Base-by-base conservation (phyloP, 2,329 filamentous ascomycete genomes). In the Immersiporthe knoxdaviesiana region DNA sequence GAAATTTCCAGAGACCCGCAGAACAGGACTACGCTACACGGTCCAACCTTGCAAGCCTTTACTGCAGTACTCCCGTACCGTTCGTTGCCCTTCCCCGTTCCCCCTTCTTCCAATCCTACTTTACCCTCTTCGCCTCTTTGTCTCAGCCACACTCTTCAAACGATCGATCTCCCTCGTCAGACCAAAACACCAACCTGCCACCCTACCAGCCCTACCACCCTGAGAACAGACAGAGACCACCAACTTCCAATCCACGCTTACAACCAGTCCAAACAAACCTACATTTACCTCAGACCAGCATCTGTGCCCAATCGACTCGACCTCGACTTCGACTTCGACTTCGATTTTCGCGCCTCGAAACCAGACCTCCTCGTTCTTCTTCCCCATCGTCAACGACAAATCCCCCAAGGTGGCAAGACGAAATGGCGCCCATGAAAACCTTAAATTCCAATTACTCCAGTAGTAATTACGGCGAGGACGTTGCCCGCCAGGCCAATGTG, bases 401-500 rank as follows among this genome's bases (percentile, higher is more conserved):
- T 63, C 37, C 35, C 63, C 69, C 74, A 76, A 74, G 67, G 75
- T 78, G 77, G 78, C 77, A 79, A 74, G 77, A 35, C 52, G 44
- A 74, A 82, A 89, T 89, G 87, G 84, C 87, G 84, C 84, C 86
- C 86, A 92, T 92, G 88, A 92, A 89, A 86, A 85, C 87, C 81
- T 86, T 87, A 81, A 88, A 83, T 83, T 85, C 84, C 84, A 88
- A 84, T 85, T 87, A 86, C 86, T 89, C 87, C 88, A 92, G 87
- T 90, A 91, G 89, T 92, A 92, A 86, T 89, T 92, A 90, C 87
- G 87, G 88, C 86, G 88, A 88, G 85, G 86, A 82, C 83, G 83
- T 84, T 81, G 84, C 80, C 82, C 86, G 87, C 76, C 84, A 84
- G 81, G 85, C 89, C 84, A 91, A 92, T 81, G 90, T 96, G 82